Base-by-base conservation (phyloP, 164 flowering plant species). In the Cinnamomum micranthum region DNA sequence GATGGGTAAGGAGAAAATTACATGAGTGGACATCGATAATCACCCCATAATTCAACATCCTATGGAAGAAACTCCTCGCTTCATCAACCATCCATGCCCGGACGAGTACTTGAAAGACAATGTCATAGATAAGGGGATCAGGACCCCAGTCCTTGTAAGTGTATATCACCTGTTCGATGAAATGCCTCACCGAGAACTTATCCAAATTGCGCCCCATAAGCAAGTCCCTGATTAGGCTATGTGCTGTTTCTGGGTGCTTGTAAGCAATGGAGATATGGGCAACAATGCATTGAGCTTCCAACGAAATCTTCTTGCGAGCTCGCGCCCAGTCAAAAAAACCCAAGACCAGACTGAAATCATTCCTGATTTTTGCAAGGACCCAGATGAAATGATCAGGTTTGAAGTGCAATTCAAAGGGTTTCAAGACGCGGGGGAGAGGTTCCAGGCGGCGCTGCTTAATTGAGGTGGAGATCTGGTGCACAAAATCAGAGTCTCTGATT, bases 61-160 rank as follows among this genome's bases (percentile, higher is more conserved):
- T 72, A 58, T 77, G 64, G 19, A 79, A 79, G 59, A 82, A n/a
- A 15, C 73, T 74, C 80, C 55, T 74, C 4, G 80, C 80, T 27
- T 79, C 80, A 20, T 74, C 75, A 7, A 82, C 74, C 72, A 74
- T 68, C 25, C 80, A 76, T 35, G 59, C 70, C 70, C 80, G 82
- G 14, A 73, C 79, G 20, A 80, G 73, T 7, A 75, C 81, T 69
- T 80, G 75, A 51, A 82, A 80, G 55, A 77, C 65, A 50, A 82
- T 75, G 73, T 80, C 85, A 60, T 80, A 82, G 28, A 82, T 80
- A 23, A 75, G 64, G 13, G 79, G 78, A 12, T 80, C 66, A 20
- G 75, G 75, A 71, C 85, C 79, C 85, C 85, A 82, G 17, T 82
- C 85, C 50, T 82, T 80, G 52, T 75, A 82, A 24, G 85, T 80